Base-by-base conservation (phyloP, 202 grass and related monocot genomes). In the Carex arenaria region DNA sequence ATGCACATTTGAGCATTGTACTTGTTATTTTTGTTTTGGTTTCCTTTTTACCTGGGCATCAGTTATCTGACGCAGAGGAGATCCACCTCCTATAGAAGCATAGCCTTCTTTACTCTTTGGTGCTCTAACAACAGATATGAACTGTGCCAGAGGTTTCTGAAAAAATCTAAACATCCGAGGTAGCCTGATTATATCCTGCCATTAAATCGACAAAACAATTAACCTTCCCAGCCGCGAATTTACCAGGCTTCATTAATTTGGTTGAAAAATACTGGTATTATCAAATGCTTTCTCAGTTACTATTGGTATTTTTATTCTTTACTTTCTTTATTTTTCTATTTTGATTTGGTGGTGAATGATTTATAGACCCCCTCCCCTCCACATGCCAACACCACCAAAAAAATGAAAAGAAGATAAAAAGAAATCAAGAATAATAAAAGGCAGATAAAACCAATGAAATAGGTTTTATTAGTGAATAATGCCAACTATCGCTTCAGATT, bases 31-130 rank as follows among this genome's bases (percentile, higher is more conserved):
- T 73, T 31, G 0, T 73, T 11, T 53, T 26, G 26, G 26, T 26
- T 45, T 47, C 54, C 18, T 11, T 10, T 43, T 64, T 86, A 89
- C 96, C 91, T 98, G 96, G 10, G 96, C 88, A 6, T 98, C 93
- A 82, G 96, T 98, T 89, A 98, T 98, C 84, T 98, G 89, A 57
- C 93, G 89, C 65, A 98, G 93, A 88, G 95, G 95, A 83, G 95
- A 98, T 84, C 95, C 95, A n/a, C 95, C 95, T 28, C 95, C 95
- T 77, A 98, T 98, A 64, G 95, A 98, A 85, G 95, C 95, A 90
- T 98, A 98, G 71, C 95, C 95, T 84, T 98, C 95, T 86, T 95
- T 95, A 88, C 95, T 98, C 85, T 98, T 98, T 80, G 95, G 95
- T 28, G 95, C 93, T 93, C 95, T 93, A 43, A 86, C 88, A 83